Conservation (phyloP, 2,329 filamentous ascomycete genomes). For the Diaporthe velutina region DNA sequence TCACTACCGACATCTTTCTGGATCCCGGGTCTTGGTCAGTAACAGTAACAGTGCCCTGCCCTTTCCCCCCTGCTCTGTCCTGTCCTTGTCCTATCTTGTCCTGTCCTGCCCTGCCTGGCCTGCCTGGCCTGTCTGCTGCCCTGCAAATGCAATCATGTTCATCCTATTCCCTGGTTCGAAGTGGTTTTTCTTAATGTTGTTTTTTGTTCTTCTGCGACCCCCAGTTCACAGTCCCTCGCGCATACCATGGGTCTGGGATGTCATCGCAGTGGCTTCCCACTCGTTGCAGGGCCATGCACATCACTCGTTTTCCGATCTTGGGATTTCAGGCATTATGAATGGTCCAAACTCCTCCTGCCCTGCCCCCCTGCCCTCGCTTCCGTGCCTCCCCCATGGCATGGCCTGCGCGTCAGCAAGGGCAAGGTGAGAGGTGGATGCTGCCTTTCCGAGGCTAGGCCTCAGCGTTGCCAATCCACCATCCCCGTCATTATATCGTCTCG, state of each 20-base stretch:
- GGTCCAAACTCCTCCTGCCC: constrained; percentile 29
- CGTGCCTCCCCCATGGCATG: constrained; percentile 37
- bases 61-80: constrained; percentile 20
- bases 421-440: constrained; percentile 32
- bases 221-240: constrained; percentile 13
- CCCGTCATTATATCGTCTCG: constrained; percentile 40
- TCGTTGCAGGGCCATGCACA: constrained; percentile 32
- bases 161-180: constrained; percentile 29
- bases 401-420: constrained; percentile 33
- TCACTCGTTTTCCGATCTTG: constrained; percentile 38
- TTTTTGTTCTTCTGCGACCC: neutral
- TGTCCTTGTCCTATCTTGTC: neutral
- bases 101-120: neutral
- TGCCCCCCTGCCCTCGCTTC: constrained; percentile 40
- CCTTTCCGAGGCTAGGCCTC: constrained; percentile 37
- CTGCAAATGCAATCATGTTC: constrained; percentile 29
- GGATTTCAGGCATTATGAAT: constrained; percentile 34
- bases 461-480: constrained; percentile 35
- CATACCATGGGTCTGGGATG: constrained; percentile 31
- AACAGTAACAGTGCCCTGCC: constrained; percentile 32
- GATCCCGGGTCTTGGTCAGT: constrained; percentile 38
- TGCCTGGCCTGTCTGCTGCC: constrained; percentile 1
- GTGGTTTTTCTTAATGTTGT: neutral
- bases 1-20: constrained; percentile 34
- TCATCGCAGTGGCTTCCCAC: constrained; percentile 27